A percentile compares a stretch with the other conserved stretches of the same genome.
These are phyloP conservation scores for Pyrus communis DNA, from an alignment of 306 rosid genomes.

Conservation along the genomic window DNA sequence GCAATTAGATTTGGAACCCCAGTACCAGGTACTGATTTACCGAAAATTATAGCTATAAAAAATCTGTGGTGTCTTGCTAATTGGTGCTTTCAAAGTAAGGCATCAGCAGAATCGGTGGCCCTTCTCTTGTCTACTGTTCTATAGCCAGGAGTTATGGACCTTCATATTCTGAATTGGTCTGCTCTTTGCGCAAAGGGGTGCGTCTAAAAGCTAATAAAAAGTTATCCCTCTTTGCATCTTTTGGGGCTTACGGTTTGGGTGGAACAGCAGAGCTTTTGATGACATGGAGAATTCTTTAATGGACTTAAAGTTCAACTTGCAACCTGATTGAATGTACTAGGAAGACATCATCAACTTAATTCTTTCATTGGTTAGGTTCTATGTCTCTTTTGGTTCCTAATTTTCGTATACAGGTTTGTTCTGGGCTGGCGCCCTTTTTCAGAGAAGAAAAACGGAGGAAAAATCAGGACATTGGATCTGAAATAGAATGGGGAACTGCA, in stretches of 20 bases:
- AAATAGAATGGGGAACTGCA: neutral
- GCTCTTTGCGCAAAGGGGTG: neutral
- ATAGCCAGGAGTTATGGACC: neutral
- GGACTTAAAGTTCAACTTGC: too few relatives aligned
- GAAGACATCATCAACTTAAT: neutral
- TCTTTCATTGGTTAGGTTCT: neutral
- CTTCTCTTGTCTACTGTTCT: neutral
- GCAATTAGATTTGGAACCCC: neutral
- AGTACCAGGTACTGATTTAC: neutral
- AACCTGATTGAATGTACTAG: too few relatives aligned
- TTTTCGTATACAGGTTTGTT: neutral
- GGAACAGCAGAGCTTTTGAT: neutral
- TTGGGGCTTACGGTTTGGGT: neutral
- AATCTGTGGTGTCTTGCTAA: neutral
- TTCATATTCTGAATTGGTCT: neutral
- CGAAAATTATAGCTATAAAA: neutral
- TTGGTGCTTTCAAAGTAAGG: neutral
- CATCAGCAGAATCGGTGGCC: neutral
- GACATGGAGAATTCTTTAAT: too few relatives aligned
- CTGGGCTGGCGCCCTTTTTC: neutral
- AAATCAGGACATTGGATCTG: neutral
- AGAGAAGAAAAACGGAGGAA: neutral
- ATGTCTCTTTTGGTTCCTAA: neutral
- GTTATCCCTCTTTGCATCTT: neutral
- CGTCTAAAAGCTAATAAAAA: neutral